Conservation (phyloP, 305 asterid species). For the Caryopteris hybrid region DNA sequence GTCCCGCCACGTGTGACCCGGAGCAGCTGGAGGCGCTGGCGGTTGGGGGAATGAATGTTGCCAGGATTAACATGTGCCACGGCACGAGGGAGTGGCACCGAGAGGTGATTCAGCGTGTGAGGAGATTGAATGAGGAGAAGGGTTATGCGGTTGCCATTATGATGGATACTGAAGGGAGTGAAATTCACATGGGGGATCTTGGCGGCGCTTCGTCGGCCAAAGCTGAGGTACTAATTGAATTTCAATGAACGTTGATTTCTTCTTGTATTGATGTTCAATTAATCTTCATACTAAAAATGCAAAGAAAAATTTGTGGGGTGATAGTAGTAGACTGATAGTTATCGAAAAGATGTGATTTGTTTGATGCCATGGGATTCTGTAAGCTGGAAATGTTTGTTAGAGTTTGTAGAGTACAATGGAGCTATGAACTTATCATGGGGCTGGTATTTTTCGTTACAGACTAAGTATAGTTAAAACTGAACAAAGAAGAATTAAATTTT, state of each 20-base stretch:
- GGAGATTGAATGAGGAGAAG: conserved; percentile 92
- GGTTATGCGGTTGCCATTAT: conserved; percentile 96
- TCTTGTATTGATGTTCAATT: not conserved
- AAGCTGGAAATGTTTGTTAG: not conserved
- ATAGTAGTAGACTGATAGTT: not conserved
- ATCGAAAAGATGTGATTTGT: not conserved
- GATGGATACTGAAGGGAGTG: conserved; percentile 99
- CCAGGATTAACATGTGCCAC: conserved; percentile 97
- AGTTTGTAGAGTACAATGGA: not conserved
- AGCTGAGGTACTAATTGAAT: conserved; percentile 64
- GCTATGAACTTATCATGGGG: not conserved
- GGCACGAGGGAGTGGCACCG: conserved; percentile 97
- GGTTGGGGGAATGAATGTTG: conserved; percentile 97
- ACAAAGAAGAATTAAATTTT: not conserved
- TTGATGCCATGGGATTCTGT: not conserved
- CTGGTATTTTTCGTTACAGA: not conserved
- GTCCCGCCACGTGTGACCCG: conserved; percentile 80
- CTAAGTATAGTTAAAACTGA: not conserved
- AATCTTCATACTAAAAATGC: not conserved
- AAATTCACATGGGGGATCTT: conserved; percentile 98
- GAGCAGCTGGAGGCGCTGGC: conserved; percentile 96
- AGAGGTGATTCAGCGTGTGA: conserved; percentile 75
- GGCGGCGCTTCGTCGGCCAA: conserved; percentile 90
- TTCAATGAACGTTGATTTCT: not conserved
- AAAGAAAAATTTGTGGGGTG: not conserved